Evolutionary conservation across 192 early-diverging fungal species (phyloP).

Genomic region (Helicostylum pulchrum): DNA sequence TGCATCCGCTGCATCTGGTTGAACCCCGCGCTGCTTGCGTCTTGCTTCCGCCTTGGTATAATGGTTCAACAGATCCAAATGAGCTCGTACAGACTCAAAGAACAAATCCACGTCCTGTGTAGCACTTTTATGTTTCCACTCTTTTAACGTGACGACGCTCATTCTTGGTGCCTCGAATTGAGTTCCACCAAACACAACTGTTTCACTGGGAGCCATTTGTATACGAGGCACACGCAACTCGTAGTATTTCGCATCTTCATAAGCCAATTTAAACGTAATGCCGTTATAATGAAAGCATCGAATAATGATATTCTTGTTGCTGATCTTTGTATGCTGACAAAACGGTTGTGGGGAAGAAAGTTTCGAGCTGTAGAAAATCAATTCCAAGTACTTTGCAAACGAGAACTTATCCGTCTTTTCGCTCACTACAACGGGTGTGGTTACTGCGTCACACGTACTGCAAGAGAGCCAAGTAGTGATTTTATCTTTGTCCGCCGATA

Average conservation of each 20-base stretch:
- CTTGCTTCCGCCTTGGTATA: slow-evolving; percentile 3
- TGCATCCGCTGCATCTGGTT: neutral
- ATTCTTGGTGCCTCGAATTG: neutral
- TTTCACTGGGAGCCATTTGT: slow-evolving; percentile 29
- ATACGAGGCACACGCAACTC: slow-evolving; percentile 66
- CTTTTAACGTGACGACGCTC: neutral
- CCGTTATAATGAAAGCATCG: slow-evolving; percentile 71
- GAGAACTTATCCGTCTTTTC: slow-evolving; percentile 77
- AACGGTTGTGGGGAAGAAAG: slow-evolving; percentile 49
- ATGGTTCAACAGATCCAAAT: slow-evolving; percentile 7
- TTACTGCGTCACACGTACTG: slow-evolving; percentile 60
- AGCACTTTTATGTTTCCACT: slow-evolving; percentile 12
- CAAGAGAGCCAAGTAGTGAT: slow-evolving; percentile 75
- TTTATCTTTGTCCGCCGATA: slow-evolving; percentile 39
- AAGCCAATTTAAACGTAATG: slow-evolving; percentile 69
- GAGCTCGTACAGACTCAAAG: slow-evolving; percentile 3
- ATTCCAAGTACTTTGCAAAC: slow-evolving; percentile 92
- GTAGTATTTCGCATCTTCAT: slow-evolving; percentile 59
- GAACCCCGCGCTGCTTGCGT: neutral
- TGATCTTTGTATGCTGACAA: slow-evolving; percentile 61
- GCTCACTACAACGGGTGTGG: slow-evolving; percentile 66
- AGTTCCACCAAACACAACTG: neutral
- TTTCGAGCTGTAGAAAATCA: slow-evolving; percentile 68
- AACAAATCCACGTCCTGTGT: slow-evolving; percentile 28
- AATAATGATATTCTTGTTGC: slow-evolving; percentile 45